Evolutionary conservation across 1,139 yeast species (phyloP), one percentile per base, ranked within the genome.

Genomic region (Zygosaccharomyces pseudobailii): DNA sequence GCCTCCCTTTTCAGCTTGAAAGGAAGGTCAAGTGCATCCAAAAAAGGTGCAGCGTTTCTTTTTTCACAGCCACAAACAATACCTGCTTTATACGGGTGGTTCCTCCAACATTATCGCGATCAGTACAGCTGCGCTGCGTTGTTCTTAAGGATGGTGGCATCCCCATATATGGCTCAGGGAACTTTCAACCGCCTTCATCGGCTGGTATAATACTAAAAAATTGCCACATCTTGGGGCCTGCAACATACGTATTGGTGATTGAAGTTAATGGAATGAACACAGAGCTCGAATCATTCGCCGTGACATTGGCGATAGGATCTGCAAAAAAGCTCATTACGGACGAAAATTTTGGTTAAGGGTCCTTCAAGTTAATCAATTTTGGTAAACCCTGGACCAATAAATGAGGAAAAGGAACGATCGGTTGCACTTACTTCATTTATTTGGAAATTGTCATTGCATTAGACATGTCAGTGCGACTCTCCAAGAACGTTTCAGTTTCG

Each of bases 121-220:
- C 56, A 20, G 63, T 68, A 1, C 58, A 58, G 30, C 44, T 66
- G 32, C 53, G 70, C 23, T 55, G 67, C 19, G 62, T 63, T 33
- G 42, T 69, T 4, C 67, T 59, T 46, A 62, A 60, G 5, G 61
- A 57, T 4, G 46, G 55, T 7, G 53, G 50, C 38, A 36, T 48
- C 7, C 45, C 53, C 8, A 39, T 67, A 8, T 39, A 42, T 36
- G 36, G 40, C 9, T 48, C 45, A 34, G 44, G 44, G 10, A 38
- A 27, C 27, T 50, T 42, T 36, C 36, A 36, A 24, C 25, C 25
- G 21, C 35, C 36, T 9, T 41, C 42, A n/a, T 42, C 31, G 34
- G 52, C 45, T 32, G 55, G 54, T 7, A 30, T 51, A 17, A 50
- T 57, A 1, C 44, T 58, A 9, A 50, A 52, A 1, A 39, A 51